phyloP scores from a whole-genome alignment of 2,329 filamentous ascomycete genomes.

The Pseudocercospora ulei region DNA sequence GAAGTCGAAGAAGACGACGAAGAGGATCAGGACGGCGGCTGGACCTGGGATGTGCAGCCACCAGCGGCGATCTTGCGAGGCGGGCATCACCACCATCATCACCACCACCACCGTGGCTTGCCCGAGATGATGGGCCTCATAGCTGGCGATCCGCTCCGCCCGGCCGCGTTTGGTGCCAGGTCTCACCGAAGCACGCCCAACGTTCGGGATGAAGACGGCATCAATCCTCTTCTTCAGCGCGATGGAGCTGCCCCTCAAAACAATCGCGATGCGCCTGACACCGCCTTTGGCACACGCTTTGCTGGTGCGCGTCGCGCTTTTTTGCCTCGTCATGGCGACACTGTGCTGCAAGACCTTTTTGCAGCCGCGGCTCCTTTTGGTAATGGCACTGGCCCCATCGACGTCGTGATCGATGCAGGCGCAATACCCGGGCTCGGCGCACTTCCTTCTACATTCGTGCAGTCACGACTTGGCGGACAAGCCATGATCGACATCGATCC shows the following conservation, averaged over 20 bases:
- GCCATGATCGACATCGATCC: constrained; percentile 28
- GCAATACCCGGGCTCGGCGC: constrained; percentile 18
- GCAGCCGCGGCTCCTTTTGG: constrained; percentile 20
- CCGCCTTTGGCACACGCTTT: constrained; percentile 9
- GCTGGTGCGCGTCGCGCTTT: constrained; percentile 22
- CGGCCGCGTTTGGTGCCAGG: constrained; percentile 13
- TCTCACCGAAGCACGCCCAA: constrained; percentile 32
- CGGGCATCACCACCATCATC: constrained; percentile 24
- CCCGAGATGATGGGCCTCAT: constrained; percentile 29
- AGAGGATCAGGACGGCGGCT: constrained; percentile 26
- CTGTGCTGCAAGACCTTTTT: constrained; percentile 26
- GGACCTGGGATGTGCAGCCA: constrained; percentile 25
- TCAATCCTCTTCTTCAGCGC: constrained; percentile 70
- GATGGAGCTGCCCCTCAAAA: constrained; percentile 12
- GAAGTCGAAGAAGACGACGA: constrained; percentile 38
- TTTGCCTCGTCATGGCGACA: constrained; percentile 21
- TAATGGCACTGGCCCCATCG: constrained; percentile 18
- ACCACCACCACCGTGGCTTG: constrained; percentile 25
- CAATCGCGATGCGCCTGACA: constrained; percentile 10
- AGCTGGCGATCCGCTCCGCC: constrained; percentile 21
- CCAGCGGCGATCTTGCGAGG: constrained; percentile 17
- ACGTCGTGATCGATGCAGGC: constrained; percentile 26
- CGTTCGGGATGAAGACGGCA: constrained; percentile 60
- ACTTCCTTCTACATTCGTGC: constrained; percentile 25
- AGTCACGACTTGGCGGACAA: constrained; percentile 17